phyloP scores from a whole-genome alignment of 2,329 filamentous ascomycete species.

The Penicillium sp. region DNA sequence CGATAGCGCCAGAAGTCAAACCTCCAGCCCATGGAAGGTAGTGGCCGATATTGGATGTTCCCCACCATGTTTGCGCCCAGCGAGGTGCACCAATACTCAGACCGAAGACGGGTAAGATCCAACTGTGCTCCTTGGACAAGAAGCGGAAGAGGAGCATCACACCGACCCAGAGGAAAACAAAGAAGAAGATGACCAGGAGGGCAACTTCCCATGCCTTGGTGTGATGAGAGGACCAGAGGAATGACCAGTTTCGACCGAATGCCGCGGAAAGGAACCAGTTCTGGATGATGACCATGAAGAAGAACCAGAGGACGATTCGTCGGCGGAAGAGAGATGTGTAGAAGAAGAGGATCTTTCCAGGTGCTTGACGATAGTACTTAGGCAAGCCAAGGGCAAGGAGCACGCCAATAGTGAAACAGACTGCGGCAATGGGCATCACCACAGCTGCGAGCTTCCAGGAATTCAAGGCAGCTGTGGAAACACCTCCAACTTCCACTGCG shows the following conservation, averaged over 20 bases:
- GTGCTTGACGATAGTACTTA: conserved; percentile 63
- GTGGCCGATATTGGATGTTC: conserved; percentile 57
- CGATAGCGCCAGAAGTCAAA: conserved; percentile 53
- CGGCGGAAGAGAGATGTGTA: conserved; percentile 60
- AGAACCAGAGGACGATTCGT: conserved; percentile 67
- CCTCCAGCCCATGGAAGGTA: conserved; percentile 60
- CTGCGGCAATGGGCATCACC: conserved; percentile 55
- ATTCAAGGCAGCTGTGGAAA: conserved; percentile 37
- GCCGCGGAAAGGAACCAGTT: conserved; percentile 66
- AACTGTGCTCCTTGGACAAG: conserved; percentile 60
- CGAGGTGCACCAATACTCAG: conserved; percentile 63
- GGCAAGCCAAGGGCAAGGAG: conserved; percentile 60
- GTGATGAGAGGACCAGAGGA: conserved; percentile 58
- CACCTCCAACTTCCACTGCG: conserved; percentile 40
- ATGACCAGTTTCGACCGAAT: conserved; percentile 66
- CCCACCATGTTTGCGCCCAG: conserved; percentile 68
- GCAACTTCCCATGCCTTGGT: conserved; percentile 57
- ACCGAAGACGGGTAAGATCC: conserved; percentile 66
- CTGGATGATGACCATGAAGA: conserved; percentile 61
- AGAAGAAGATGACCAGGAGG: conserved; percentile 49
- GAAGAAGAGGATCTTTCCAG: conserved; percentile 64
- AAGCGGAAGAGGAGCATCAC: conserved; percentile 49
- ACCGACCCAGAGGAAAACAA: conserved; percentile 56
- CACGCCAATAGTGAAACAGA: conserved; percentile 57
- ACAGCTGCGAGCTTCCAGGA: conserved; percentile 52